Base-by-base conservation (phyloP, 2,329 filamentous ascomycete species). In the Paecilomyces variotii region DNA sequence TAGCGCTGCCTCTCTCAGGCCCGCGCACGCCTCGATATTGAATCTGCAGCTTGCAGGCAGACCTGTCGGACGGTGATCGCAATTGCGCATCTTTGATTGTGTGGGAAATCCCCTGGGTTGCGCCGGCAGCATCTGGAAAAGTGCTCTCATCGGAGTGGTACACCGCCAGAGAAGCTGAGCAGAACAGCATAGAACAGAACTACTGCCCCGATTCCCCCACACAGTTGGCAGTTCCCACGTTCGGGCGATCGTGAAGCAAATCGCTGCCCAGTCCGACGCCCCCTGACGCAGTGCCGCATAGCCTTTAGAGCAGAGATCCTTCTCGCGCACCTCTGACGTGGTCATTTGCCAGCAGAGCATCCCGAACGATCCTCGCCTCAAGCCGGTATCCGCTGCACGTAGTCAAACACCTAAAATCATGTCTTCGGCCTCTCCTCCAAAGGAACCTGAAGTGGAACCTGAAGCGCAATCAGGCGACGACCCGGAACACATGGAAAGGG, bases 351-450 rank as follows among this genome's bases (percentile, higher is more conserved):
- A 76, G 60, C 73, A 72, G 71, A 71, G 66, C 70, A 68, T 64
- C 67, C 39, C 67, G 64, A 65, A 70, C 69, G 62, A 65, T 69
- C 67, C 57, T 62, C 62, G 69, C 69, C 69, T 68, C 69, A 72
- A 70, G 65, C 64, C 61, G 65, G 64, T 70, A 70, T 65, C 69
- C 66, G 68, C 70, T 68, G 65, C 67, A 65, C 67, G 61, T 68
- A 64, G 65, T 65, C 68, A 67, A 70, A 70, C 65, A 72, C 68
- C 71, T 75, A 90, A 91, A 82, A 86, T 84, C 80, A 89, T 97
- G 92, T 96, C 92, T 83, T 89, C 91, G 85, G 91, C 88, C 85
- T 91, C 91, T 84, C 90, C 91, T 83, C 87, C 90, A 74, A 94
- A 95, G 84, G 91, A 88, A 73, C 79, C 80, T 72, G 85, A 95